A percentile compares a stretch with the other conserved stretches of the same genome.
Conservation (phyloP, 2,329 filamentous ascomycete species). For the Anisogramma anomala region DNA sequence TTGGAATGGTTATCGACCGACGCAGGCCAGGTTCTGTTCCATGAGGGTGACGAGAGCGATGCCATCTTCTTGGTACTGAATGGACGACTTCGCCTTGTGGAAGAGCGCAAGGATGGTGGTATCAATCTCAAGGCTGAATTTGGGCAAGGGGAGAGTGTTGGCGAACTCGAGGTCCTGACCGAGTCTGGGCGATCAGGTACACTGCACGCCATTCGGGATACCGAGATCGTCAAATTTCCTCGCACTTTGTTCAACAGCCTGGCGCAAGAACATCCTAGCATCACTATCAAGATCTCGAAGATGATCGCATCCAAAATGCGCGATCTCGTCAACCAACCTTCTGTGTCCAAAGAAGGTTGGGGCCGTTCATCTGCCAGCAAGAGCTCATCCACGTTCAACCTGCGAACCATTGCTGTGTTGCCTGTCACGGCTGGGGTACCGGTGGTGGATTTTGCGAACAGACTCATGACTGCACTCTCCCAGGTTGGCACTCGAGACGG, state of each 20-base stretch:
- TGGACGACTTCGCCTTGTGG: conserved; percentile 72
- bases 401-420: conserved; percentile 83
- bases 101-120: conserved; percentile 68
- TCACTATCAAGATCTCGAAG: conserved; percentile 98
- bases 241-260: conserved; percentile 95
- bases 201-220: conserved; percentile 90
- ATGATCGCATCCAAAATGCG: conserved; percentile 96
- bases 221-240: conserved; percentile 90
- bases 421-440: conserved; percentile 87
- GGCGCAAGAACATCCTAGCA: conserved; percentile 91
- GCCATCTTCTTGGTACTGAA: conserved; percentile 98
- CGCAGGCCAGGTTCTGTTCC: conserved; percentile 87
- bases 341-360: conserved; percentile 51
- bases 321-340: conserved; percentile 69
- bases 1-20: conserved; percentile 97
- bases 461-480: conserved; percentile 72
- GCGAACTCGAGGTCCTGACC: conserved; percentile 92
- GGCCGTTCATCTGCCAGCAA: conserved; percentile 49
- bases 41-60: conserved; percentile 89
- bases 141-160: conserved; percentile 94
- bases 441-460: conserved; percentile 87
- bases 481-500: conserved; percentile 86
- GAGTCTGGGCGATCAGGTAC: conserved; percentile 86
- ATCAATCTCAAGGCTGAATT: conserved; percentile 85
- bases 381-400: conserved; percentile 76